Conservation (phyloP, 164 flowering plant genomes). For the Brasenia schreberi region DNA sequence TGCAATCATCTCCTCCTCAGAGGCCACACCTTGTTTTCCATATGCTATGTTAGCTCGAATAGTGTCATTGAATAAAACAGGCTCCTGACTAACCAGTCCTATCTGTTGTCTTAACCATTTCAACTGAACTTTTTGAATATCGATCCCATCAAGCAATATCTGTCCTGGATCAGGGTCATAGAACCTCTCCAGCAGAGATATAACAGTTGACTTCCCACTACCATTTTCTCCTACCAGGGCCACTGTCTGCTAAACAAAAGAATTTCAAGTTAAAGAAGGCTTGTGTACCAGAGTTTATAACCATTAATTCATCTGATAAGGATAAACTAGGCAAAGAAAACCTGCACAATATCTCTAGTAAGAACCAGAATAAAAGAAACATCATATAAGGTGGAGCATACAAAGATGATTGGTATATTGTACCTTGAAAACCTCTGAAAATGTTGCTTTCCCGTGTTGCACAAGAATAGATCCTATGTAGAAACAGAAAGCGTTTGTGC, state of each 20-base stretch:
- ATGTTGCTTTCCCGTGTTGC: too few relatives aligned
- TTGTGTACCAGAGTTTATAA: too few relatives aligned
- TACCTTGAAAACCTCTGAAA: too few relatives aligned
- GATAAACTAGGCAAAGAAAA: too few relatives aligned
- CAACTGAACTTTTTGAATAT: constrained; percentile 27
- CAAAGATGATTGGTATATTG: too few relatives aligned
- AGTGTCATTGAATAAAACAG: constrained; percentile 52
- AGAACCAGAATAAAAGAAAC: too few relatives aligned
- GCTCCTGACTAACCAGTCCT: constrained; percentile 73
- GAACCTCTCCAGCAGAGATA: constrained; percentile 56
- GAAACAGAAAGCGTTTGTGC: too few relatives aligned
- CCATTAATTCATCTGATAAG: too few relatives aligned
- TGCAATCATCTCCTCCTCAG: constrained; percentile 51
- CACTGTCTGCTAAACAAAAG: constrained; percentile 34
- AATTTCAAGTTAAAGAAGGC: too few relatives aligned
- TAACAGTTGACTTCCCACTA: constrained; percentile 64
- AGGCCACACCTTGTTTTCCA: constrained; percentile 32
- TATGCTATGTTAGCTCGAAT: constrained; percentile 60
- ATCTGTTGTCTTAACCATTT: constrained; percentile 66
- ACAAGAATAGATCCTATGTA: too few relatives aligned
- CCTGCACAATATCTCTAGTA: too few relatives aligned
- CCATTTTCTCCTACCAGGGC: constrained; percentile 85
- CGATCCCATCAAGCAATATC: constrained; percentile 35
- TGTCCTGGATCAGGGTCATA: constrained; percentile 52
- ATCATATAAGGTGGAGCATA: too few relatives aligned